Percentiles rank a stretch among this genome's conserved stretches.
These are phyloP conservation scores for Chamaecyparis obtusa DNA, from an alignment of 75 land plant genomes.

Conservation along the genomic window DNA sequence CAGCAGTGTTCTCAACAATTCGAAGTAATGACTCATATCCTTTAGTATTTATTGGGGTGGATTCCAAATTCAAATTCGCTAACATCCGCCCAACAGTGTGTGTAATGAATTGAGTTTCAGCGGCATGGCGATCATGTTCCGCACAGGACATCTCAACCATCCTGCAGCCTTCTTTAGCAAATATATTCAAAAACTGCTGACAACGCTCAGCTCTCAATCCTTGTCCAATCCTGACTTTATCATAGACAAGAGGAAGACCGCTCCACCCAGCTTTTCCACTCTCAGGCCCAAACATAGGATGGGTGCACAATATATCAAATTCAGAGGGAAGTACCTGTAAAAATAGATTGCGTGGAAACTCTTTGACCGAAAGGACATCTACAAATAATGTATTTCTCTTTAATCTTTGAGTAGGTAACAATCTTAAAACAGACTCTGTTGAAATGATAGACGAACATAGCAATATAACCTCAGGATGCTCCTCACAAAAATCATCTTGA, in stretches of 20 bases:
- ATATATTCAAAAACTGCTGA: constrained; percentile 54
- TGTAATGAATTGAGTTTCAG: constrained; percentile 72
- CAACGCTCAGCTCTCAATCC: constrained; percentile 32
- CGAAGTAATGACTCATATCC: constrained; percentile 82
- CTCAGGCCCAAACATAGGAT: constrained; percentile 93
- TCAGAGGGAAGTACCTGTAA: constrained; percentile 48
- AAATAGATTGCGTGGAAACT: constrained; percentile 68
- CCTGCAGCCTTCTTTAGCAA: constrained; percentile 64
- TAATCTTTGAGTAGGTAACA: constrained; percentile 67
- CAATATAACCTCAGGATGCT: constrained; percentile 81
- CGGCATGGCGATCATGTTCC: constrained; percentile 73
- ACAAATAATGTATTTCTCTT: constrained; percentile 67
- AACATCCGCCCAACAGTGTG: constrained; percentile 68
- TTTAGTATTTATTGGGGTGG: constrained; percentile 77
- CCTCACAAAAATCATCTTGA: constrained; percentile 74
- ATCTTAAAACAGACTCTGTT: constrained; percentile 52
- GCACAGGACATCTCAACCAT: constrained; percentile 84
- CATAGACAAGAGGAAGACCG: constrained; percentile 69
- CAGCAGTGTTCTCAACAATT: constrained; percentile 65
- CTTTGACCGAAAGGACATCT: constrained; percentile 86
- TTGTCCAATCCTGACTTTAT: constrained; percentile 61
- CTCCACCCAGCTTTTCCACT: constrained; percentile 69
- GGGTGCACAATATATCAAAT: constrained; percentile 83
- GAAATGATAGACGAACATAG: constrained; percentile 77
- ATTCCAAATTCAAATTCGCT: constrained; percentile 52